A percentile compares a stretch with the other conserved stretches of the same genome.
Conservation (phyloP, 2,329 filamentous ascomycete species). For the Botrytis aclada region DNA sequence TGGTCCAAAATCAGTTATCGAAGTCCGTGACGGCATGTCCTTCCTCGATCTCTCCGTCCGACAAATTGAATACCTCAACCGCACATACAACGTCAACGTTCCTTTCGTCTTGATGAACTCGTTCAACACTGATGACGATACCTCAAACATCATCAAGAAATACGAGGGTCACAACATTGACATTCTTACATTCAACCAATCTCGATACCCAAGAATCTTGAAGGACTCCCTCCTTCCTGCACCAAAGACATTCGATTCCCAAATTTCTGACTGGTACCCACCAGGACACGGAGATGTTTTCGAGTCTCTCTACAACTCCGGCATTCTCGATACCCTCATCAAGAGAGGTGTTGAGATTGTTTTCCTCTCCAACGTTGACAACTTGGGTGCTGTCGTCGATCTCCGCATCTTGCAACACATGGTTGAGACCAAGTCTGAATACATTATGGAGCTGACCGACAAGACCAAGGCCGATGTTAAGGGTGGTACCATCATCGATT, state of each 20-base stretch:
- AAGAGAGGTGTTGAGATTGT: slow-evolving; percentile 95
- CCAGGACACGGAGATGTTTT: slow-evolving; percentile 99
- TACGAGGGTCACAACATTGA: slow-evolving; percentile 99
- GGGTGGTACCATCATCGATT: slow-evolving; percentile 99
- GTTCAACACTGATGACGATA: slow-evolving; percentile 99
- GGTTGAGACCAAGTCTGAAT: slow-evolving; percentile 94
- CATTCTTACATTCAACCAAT: slow-evolving; percentile 99
- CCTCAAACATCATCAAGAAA: slow-evolving; percentile 99
- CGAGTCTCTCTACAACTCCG: slow-evolving; percentile 99
- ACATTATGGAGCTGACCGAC: slow-evolving; percentile 99
- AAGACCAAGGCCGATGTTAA: slow-evolving; percentile 99
- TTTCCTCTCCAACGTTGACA: slow-evolving; percentile 99
- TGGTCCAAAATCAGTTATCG: slow-evolving; percentile 98
- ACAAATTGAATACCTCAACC: slow-evolving; percentile 99
- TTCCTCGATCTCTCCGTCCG: slow-evolving; percentile 98
- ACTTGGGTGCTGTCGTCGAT: slow-evolving; percentile 95
- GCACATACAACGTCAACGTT: slow-evolving; percentile 94
- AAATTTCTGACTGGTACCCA: slow-evolving; percentile 97
- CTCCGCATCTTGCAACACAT: slow-evolving; percentile 99
- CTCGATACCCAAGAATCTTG: slow-evolving; percentile 92
- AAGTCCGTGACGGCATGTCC: slow-evolving; percentile 99
- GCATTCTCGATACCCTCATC: slow-evolving; percentile 93
- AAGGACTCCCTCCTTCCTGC: slow-evolving; percentile 98
- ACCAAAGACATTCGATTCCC: slow-evolving; percentile 81
- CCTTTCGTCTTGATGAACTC: slow-evolving; percentile 99